Percentiles rank a stretch among this genome's conserved stretches.
Evolutionary conservation across 73 alveolate species (phyloP).

Genomic region (Paramecium caudatum): DNA sequence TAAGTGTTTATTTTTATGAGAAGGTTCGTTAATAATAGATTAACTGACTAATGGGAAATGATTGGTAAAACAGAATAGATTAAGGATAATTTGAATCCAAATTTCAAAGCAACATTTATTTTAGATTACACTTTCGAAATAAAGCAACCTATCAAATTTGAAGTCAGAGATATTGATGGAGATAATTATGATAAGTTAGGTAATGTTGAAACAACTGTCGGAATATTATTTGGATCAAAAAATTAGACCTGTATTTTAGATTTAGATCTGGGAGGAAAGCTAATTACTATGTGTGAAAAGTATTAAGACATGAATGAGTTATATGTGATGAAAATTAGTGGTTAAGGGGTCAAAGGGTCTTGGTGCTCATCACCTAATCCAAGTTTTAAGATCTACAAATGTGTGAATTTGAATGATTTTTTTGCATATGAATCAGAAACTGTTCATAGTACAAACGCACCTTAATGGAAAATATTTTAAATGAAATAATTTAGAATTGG

Average conservation of each 20-base stretch:
- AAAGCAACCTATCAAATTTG: slow-evolving; percentile 81
- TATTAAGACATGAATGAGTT: slow-evolving; percentile 76
- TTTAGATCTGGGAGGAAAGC: slow-evolving; percentile 77
- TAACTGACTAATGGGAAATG: slow-evolving; percentile 61
- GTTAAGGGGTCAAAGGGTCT: slow-evolving; percentile 25
- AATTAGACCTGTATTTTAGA: slow-evolving; percentile 72
- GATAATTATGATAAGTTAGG: slow-evolving; percentile 76
- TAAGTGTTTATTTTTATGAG: slow-evolving; percentile 64
- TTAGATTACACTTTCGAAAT: slow-evolving; percentile 89
- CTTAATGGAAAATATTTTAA: slow-evolving; percentile 27
- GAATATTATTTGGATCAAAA: slow-evolving; percentile 81
- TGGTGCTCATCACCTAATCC: slow-evolving; percentile 60
- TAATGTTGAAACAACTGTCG: slow-evolving; percentile 76
- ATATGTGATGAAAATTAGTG: slow-evolving; percentile 59
- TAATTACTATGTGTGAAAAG: slow-evolving; percentile 79
- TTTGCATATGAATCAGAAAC: slow-evolving; percentile 38
- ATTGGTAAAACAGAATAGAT: slow-evolving; percentile 84
- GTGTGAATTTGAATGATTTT: background rate
- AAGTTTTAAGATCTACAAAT: slow-evolving; percentile 21
- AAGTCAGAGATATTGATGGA: slow-evolving; percentile 84
- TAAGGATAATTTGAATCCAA: slow-evolving; percentile 84
- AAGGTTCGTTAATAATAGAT: background rate
- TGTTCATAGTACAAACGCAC: background rate
- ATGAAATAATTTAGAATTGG: slow-evolving; percentile 24
- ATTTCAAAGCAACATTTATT: slow-evolving; percentile 78